Evolutionary conservation across 1,284 basidiomycete species (phyloP).

Genomic region (Calocybe gambosa): DNA sequence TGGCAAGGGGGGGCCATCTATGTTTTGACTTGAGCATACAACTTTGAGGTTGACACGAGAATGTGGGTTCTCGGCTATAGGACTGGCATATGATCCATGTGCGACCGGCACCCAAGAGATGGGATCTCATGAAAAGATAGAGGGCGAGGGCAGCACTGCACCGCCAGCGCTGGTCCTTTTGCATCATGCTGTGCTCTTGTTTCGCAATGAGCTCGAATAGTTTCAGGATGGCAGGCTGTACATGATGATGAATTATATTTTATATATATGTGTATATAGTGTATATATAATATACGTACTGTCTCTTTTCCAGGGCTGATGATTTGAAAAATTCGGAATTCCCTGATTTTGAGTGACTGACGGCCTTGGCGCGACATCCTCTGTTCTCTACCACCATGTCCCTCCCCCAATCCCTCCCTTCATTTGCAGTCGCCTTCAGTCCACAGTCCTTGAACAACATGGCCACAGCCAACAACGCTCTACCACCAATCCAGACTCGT

Average conservation of each 20-base stretch:
- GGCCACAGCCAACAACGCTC: slow-evolving; percentile 40
- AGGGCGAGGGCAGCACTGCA: too few species aligned
- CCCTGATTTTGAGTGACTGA: slow-evolving; percentile 21
- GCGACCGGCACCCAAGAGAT: not conserved
- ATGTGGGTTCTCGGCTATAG: slow-evolving; percentile 2
- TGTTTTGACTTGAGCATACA: not conserved
- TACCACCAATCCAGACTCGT: slow-evolving; percentile 57
- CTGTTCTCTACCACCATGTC: too few species aligned
- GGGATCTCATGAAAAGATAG: not conserved
- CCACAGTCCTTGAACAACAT: slow-evolving; percentile 44
- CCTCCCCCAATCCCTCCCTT: slow-evolving; percentile 59
- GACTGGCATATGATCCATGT: slow-evolving; percentile 7
- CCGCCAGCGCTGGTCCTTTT: too few species aligned
- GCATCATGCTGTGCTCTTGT: too few species aligned
- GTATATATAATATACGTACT: slow-evolving; percentile 8
- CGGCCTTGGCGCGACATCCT: slow-evolving; percentile 18
- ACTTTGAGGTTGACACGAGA: not conserved
- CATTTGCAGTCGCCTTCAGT: slow-evolving; percentile 69
- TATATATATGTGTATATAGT: too few species aligned
- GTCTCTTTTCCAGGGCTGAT: slow-evolving; percentile 3
- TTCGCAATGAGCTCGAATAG: not conserved
- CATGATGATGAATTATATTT: slow-evolving; percentile 2
- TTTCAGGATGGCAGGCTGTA: slow-evolving; percentile 16
- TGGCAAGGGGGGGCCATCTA: not conserved
- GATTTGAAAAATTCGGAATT: slow-evolving; percentile 17